Percentiles rank a stretch among this genome's conserved stretches.
Conservation (phyloP, 2,329 filamentous ascomycete species). For the Sporothrix dimorphospora region DNA sequence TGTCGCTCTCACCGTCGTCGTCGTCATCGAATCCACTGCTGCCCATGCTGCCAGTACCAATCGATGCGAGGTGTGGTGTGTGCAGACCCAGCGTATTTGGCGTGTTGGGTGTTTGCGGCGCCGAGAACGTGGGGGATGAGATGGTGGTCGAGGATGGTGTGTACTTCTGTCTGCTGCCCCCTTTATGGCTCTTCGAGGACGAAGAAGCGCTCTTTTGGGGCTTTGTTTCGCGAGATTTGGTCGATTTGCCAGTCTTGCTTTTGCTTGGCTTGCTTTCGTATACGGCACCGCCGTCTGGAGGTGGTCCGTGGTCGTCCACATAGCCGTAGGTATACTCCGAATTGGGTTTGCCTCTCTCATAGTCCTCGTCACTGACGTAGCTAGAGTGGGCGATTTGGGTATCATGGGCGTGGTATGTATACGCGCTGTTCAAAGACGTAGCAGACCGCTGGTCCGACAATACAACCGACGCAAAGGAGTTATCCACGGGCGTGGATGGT, state of each 20-base stretch:
- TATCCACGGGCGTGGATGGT: neutral
- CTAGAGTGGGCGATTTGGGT: neutral
- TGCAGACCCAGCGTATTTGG: neutral
- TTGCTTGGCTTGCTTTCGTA: neutral
- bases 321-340: conserved; percentile 21
- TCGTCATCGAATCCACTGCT: conserved; percentile 20
- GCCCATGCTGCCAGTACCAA: neutral
- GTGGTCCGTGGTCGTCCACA: neutral
- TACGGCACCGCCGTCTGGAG: neutral
- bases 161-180: neutral
- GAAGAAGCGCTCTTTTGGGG: neutral
- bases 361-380: conserved; percentile 23
- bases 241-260: neutral
- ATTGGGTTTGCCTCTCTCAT: conserved; percentile 17
- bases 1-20: conserved; percentile 1
- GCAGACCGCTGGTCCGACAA: conserved; percentile 9
- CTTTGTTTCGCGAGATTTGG: neutral
- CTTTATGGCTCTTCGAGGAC: neutral
- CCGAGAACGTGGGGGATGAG: conserved; percentile 28
- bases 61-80: conserved; percentile 12
- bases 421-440: conserved; percentile 6
- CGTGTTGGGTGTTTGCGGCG: neutral
- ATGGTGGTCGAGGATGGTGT: neutral
- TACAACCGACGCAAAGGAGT: conserved; percentile 19
- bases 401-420: neutral